A percentile compares a stretch with the other conserved stretches of the same genome.
Evolutionary conservation across 2,329 filamentous ascomycete species (phyloP).

Genomic region (Remersonia thermophila): DNA sequence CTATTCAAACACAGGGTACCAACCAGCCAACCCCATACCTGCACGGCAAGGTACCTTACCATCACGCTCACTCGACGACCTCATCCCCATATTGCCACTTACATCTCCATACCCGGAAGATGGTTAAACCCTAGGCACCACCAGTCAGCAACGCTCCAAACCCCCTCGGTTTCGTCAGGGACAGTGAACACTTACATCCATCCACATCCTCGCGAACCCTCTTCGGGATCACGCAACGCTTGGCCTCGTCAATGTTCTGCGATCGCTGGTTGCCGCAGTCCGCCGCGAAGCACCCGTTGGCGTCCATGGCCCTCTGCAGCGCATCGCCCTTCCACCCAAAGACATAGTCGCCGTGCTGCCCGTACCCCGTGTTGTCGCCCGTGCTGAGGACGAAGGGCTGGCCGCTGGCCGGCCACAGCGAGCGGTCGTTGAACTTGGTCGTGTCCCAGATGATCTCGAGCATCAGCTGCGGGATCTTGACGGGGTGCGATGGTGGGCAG

Average conservation of each 20-base stretch:
- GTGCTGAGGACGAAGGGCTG: slow-evolving; percentile 24
- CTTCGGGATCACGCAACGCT: slow-evolving; percentile 20
- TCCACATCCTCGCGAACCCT: slow-evolving; percentile 24
- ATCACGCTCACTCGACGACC: too few species aligned
- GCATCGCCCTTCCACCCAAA: slow-evolving; percentile 26
- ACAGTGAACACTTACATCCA: slow-evolving; percentile 22
- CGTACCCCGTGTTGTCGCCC: slow-evolving; percentile 27
- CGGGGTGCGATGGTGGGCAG: slow-evolving; percentile 26
- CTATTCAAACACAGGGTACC: too few species aligned
- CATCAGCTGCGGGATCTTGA: slow-evolving; percentile 33
- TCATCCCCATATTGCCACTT: too few species aligned
- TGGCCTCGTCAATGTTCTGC: slow-evolving; percentile 22
- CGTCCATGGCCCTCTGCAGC: slow-evolving; percentile 25
- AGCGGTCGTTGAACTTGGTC: slow-evolving; percentile 24
- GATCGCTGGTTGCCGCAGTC: slow-evolving; percentile 21
- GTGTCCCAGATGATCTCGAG: slow-evolving; percentile 35
- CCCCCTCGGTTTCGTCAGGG: too few species aligned
- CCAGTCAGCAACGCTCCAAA: too few species aligned
- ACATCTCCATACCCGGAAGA: too few species aligned
- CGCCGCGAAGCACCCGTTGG: slow-evolving; percentile 28
- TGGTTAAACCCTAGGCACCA: too few species aligned
- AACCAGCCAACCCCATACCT: too few species aligned
- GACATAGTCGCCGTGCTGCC: slow-evolving; percentile 29
- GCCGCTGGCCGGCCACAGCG: slow-evolving; percentile 26
- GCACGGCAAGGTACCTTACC: too few species aligned